Evolutionary conservation across 2,329 filamentous ascomycete species (phyloP), one percentile per base, ranked within the genome.

Genomic region (Phyllosticta ampelicida): DNA sequence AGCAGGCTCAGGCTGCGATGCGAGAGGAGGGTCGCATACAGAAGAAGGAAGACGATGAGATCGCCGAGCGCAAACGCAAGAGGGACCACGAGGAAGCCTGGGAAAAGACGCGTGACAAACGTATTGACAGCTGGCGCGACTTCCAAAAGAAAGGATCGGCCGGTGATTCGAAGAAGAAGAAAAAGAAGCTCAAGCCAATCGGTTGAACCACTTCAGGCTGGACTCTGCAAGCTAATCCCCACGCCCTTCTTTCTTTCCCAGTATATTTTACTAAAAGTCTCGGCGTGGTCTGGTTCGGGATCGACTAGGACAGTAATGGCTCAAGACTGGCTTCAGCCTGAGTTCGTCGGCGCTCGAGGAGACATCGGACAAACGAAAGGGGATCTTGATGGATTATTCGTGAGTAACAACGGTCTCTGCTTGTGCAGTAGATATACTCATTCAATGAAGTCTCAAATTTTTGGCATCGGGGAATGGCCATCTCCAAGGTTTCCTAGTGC

Each of bases 1-100:
- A 90, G 64, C 91, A 96, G 79, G 73, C 92, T 71, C 95, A 95
- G 77, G 94, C 89, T 48, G 88, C 94, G 78, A 87, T 99, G 86
- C 90, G 95, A 74, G 94, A 99, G 73, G 92, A 99, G 73, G 94
- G 94, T 6, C 80, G 94, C 57, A 86, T 94, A 77, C 86, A 95
- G 80, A 83, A 85, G 69, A 87, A 87, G 70, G 85, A 85, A 66
- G 94, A 99, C 20, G 88, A 90, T 65, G 92, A 96, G 75, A 61
- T 87, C 9, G 90, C 92, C 36, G 76, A 76, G 66, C 66, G 75
- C 59, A 79, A 79, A 71, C 64, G 76, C 60, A 79, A 79, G 81
- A 81, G 94, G 61, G 90, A 97, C 69, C 89, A 94, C 71, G 90
- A 97, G 64, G 85, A 94, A 75, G 87, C 91, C 62, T 99, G 94